Evolutionary conservation across 1,284 basidiomycete genomes (phyloP).

Genomic region (Cutaneotrichosporon mucoides): DNA sequence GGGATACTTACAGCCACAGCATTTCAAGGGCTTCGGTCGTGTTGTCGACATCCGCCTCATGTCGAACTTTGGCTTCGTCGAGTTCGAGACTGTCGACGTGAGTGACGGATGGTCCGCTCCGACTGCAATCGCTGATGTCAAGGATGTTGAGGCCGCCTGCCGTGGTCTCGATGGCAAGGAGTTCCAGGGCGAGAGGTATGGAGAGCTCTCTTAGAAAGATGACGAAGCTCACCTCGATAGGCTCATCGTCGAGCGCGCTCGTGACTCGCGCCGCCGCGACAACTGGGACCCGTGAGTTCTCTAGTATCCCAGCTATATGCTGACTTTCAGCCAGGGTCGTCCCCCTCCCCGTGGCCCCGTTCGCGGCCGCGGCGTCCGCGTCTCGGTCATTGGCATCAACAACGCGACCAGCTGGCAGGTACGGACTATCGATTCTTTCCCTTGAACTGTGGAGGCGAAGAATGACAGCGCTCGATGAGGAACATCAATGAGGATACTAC

Average conservation of each 20-base stretch:
- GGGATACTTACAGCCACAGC: slow-evolving; percentile 51
- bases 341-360: slow-evolving; percentile 31
- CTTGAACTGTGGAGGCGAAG: slow-evolving; percentile 1
- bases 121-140: slow-evolving; percentile 2
- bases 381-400: slow-evolving; percentile 79
- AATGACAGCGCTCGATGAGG: not conserved
- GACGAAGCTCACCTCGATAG: slow-evolving; percentile 48
- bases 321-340: slow-evolving; percentile 14
- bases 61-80: slow-evolving; percentile 92
- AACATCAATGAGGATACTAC: not conserved
- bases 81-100: slow-evolving; percentile 78
- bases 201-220: not conserved
- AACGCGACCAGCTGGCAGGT: slow-evolving; percentile 98
- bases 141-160: slow-evolving; percentile 91
- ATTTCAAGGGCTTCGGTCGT: slow-evolving; percentile 79
- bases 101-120: slow-evolving; percentile 10
- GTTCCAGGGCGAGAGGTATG: slow-evolving; percentile 81
- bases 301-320: not conserved
- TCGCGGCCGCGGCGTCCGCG: slow-evolving; percentile 61
- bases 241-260: slow-evolving; percentile 86
- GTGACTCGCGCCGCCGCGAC: slow-evolving; percentile 78
- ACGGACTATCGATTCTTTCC: slow-evolving; percentile 33
- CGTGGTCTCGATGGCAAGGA: slow-evolving; percentile 76
- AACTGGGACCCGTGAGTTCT: slow-evolving; percentile 60
- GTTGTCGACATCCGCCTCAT: slow-evolving; percentile 89